Percentiles rank a stretch among this genome's conserved stretches.
phyloP scores from a whole-genome alignment of 495 filamentous ascomycete species.

The Xylaria longipes region DNA sequence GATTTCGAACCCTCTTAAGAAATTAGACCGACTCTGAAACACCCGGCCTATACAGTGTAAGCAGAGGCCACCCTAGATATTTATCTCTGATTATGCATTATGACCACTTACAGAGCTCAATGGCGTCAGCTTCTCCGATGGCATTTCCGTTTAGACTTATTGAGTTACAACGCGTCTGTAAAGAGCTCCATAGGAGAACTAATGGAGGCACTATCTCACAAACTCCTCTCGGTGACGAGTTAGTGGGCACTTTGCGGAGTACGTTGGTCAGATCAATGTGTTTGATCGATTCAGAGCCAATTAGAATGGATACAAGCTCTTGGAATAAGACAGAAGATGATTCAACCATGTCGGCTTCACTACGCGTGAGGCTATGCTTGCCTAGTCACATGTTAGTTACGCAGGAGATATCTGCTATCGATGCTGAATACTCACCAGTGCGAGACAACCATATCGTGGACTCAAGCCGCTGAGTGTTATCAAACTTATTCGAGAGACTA shows the following conservation, averaged over 20 bases:
- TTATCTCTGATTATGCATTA: background rate
- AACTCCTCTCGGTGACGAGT: background rate
- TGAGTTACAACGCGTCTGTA: conserved; percentile 80
- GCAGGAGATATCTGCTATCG: background rate
- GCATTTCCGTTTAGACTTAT: conserved; percentile 82
- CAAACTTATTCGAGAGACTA: conserved; percentile 40
- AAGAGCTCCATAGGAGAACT: conserved; percentile 74
- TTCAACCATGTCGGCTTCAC: conserved; percentile 46
- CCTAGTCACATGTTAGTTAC: conserved; percentile 28
- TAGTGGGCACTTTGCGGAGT: conserved; percentile 29
- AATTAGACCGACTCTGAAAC: conserved; percentile 36
- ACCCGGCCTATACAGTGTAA: conserved; percentile 31
- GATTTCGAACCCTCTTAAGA: conserved; percentile 78
- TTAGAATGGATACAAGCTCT: conserved; percentile 55
- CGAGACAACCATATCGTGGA: conserved; percentile 39
- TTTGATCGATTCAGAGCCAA: conserved; percentile 51
- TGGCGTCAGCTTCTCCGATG: conserved; percentile 80
- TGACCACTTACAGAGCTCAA: conserved; percentile 52
- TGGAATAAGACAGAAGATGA: conserved; percentile 51
- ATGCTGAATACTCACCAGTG: conserved; percentile 34
- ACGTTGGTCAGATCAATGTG: conserved; percentile 52
- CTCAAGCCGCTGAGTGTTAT: conserved; percentile 40
- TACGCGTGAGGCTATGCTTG: conserved; percentile 37
- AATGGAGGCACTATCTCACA: conserved; percentile 83
- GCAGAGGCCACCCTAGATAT: background rate